phyloP scores from a whole-genome alignment of 805 yeast genomes.

The Yamadazyma olivae region DNA sequence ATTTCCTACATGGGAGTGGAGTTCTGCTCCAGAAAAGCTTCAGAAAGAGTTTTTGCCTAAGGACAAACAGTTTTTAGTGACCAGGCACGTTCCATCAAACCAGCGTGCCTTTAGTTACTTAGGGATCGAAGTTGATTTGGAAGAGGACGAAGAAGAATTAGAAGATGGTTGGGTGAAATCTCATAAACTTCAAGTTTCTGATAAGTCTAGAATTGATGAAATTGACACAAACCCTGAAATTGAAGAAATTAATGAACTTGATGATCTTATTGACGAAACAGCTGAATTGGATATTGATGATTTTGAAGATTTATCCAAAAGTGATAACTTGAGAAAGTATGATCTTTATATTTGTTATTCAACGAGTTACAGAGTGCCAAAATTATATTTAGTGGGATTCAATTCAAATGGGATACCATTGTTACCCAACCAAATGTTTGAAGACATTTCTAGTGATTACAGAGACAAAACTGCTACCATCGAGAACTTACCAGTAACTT shows the following conservation, averaged over 20 bases:
- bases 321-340: conserved; percentile 58
- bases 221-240: conserved; percentile 15
- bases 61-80: conserved; percentile 84
- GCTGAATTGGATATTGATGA: conserved; percentile 37
- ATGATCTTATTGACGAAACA: conserved; percentile 43
- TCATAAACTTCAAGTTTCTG: conserved; percentile 35
- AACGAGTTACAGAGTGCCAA: conserved; percentile 94
- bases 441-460: conserved; percentile 89
- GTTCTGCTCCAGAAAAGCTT: conserved; percentile 28
- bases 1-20: conserved; percentile 98
- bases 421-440: conserved; percentile 87
- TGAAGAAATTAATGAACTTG: conserved; percentile 35
- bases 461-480: conserved; percentile 95
- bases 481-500: conserved; percentile 83
- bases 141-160: conserved; percentile 32
- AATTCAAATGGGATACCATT: conserved; percentile 81
- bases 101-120: conserved; percentile 62
- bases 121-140: conserved; percentile 38
- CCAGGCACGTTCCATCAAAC: conserved; percentile 85
- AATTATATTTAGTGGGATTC: conserved; percentile 88
- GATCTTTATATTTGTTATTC: conserved; percentile 91
- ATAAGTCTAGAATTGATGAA: conserved; percentile 15
- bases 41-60: conserved; percentile 71
- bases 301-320: conserved; percentile 22
- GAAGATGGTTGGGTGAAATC: conserved; percentile 62